These are phyloP conservation scores for Blastocystis sp. DNA, from an alignment of 352 stramenopile genomes.

Conservation along the genomic window DNA sequence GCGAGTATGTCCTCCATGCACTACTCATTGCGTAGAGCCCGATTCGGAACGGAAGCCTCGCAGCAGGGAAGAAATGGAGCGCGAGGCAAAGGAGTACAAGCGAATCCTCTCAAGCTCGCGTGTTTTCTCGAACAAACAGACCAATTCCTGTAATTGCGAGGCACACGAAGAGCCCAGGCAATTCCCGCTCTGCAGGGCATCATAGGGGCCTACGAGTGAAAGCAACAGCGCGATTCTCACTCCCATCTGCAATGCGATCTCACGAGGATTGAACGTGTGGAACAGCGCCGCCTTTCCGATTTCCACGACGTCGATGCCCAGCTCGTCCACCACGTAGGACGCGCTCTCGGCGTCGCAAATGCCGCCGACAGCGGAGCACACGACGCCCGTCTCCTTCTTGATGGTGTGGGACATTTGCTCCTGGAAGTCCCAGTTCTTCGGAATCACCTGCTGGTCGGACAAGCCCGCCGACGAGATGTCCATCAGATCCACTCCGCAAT, in stretches of 20 bases:
- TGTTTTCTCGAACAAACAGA: constrained; percentile 38
- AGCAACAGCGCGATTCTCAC: not conserved
- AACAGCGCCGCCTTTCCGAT: constrained; percentile 31
- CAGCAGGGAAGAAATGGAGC: constrained; percentile 83
- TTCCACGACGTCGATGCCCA: constrained; percentile 25
- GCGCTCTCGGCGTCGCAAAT: constrained; percentile 14
- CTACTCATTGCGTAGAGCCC: constrained; percentile 80
- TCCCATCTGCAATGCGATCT: constrained; percentile 23
- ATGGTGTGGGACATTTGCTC: constrained; percentile 12
- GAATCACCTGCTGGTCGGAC: constrained; percentile 4
- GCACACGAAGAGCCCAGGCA: constrained; percentile 18
- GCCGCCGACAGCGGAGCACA: constrained; percentile 4
- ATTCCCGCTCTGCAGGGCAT: not conserved
- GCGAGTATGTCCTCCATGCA: not conserved
- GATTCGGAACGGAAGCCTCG: constrained; percentile 82
- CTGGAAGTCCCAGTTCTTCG: constrained; percentile 55
- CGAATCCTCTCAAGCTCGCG: constrained; percentile 75
- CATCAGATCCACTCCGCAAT: constrained; percentile 28
- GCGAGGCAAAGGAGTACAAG: constrained; percentile 80
- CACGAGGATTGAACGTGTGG: constrained; percentile 15
- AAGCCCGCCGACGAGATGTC: constrained; percentile 12
- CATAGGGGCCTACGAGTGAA: not conserved
- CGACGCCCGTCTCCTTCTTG: constrained; percentile 12
- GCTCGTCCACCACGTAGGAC: constrained; percentile 9
- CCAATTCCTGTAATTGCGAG: constrained; percentile 36